phyloP scores from a whole-genome alignment of 1,139 yeast species.

The Yamadazyma sp. region DNA sequence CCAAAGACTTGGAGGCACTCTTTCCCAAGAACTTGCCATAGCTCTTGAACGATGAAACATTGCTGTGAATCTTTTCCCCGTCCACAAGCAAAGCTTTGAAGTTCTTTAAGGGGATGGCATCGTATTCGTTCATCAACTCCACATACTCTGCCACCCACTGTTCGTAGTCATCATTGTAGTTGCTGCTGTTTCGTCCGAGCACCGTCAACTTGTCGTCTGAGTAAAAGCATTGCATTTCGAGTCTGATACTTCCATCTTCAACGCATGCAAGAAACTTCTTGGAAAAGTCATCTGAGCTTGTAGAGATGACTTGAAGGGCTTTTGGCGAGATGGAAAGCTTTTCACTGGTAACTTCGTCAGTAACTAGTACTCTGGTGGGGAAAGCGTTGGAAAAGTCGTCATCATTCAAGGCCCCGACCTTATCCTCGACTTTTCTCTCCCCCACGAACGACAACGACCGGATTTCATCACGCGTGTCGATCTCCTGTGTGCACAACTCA shows the following conservation, averaged over 20 bases:
- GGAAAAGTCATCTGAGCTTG: constrained; percentile 17
- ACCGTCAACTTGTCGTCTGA: constrained; percentile 53
- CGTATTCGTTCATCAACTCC: constrained; percentile 35
- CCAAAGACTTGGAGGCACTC: constrained; percentile 11
- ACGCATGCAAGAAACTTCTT: constrained; percentile 6
- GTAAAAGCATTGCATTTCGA: constrained; percentile 47
- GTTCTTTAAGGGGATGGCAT: constrained; percentile 48
- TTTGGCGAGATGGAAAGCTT: constrained; percentile 44
- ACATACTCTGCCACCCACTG: constrained; percentile 53
- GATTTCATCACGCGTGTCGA: neutral
- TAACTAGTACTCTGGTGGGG: constrained; percentile 52
- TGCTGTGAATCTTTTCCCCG: constrained; percentile 52
- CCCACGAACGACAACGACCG: neutral
- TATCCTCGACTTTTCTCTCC: constrained; percentile 29
- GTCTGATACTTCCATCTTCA: constrained; percentile 16
- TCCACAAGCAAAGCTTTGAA: constrained; percentile 50
- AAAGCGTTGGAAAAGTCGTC: constrained; percentile 47
- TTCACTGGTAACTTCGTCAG: constrained; percentile 25
- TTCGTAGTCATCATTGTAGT: constrained; percentile 43
- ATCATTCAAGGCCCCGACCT: constrained; percentile 39
- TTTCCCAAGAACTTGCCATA: constrained; percentile 9
- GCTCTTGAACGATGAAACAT: constrained; percentile 24
- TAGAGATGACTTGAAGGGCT: constrained; percentile 33
- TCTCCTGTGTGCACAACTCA: constrained; percentile 1
- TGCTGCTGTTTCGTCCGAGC: constrained; percentile 31